Conservation (phyloP, 768 basidiomycete species). For the Russula brevipes region DNA sequence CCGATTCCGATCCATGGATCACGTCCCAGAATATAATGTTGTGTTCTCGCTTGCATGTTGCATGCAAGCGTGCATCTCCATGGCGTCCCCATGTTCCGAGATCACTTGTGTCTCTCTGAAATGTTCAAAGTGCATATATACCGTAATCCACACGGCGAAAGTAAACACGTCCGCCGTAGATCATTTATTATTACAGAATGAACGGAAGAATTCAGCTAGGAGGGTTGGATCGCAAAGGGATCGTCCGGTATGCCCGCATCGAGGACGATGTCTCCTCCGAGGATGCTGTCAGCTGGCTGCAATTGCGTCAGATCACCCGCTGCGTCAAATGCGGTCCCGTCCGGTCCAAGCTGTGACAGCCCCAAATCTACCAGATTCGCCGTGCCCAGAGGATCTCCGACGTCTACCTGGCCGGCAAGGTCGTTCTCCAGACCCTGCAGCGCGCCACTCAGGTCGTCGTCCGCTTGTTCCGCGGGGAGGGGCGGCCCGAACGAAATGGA, state of each 20-base stretch:
- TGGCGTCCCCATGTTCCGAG: too few species aligned
- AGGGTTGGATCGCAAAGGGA: constrained; percentile 43
- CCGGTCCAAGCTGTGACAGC: constrained; percentile 59
- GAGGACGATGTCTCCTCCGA: constrained; percentile 54
- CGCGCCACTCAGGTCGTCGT: constrained; percentile 43
- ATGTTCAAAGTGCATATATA: too few species aligned
- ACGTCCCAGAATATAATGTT: too few species aligned
- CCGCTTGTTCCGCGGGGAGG: constrained; percentile 32
- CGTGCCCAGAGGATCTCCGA: constrained; percentile 27
- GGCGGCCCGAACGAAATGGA: constrained; percentile 50
- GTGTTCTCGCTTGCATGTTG: too few species aligned
- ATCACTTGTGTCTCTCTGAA: too few species aligned
- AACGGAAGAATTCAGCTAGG: not conserved
- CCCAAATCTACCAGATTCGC: constrained; percentile 49
- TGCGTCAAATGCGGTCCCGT: constrained; percentile 53
- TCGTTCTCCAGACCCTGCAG: constrained; percentile 50
- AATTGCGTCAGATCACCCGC: constrained; percentile 54
- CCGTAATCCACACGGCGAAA: not conserved
- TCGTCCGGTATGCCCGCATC: constrained; percentile 46
- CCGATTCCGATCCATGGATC: too few species aligned
- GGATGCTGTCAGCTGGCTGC: constrained; percentile 45
- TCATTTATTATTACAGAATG: not conserved
- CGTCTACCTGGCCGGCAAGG: constrained; percentile 39
- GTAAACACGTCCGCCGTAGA: not conserved
- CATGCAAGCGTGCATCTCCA: too few species aligned